Percentiles rank a stretch among this genome's conserved stretches.
Conservation (phyloP, 208 protist species). For the Acanthamoeba triangularis region DNA sequence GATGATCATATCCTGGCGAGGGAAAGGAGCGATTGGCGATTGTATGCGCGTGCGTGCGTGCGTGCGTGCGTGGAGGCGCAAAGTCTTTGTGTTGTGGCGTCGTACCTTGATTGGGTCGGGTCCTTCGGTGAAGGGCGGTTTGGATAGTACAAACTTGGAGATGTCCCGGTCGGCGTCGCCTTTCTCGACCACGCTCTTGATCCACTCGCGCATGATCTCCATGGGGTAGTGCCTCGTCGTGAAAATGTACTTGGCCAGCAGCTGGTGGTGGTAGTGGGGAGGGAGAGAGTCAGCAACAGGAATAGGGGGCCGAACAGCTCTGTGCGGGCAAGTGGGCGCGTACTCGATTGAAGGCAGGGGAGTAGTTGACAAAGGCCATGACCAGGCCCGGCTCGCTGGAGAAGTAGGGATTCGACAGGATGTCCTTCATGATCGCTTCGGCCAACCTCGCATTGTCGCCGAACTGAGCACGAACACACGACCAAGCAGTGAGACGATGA, state of each 20-base stretch:
- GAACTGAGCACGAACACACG: not conserved
- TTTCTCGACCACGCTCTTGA: slow-evolving; percentile 20
- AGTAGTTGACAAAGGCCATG: slow-evolving; percentile 49
- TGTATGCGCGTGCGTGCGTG: no score
- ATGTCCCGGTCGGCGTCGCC: slow-evolving; percentile 67
- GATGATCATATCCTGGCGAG: slow-evolving; percentile 54
- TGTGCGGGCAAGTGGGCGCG: not conserved
- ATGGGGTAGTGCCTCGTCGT: not conserved
- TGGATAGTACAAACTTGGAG: slow-evolving; percentile 63
- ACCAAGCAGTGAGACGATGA: not conserved
- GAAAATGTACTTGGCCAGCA: slow-evolving; percentile 51
- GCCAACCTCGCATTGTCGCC: slow-evolving; percentile 9
- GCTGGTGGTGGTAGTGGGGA: not conserved
- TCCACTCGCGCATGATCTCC: slow-evolving; percentile 3
- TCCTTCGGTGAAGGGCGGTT: slow-evolving; percentile 48
- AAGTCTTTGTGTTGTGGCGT: no score
- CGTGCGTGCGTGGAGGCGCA: no score
- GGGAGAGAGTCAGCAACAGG: not conserved
- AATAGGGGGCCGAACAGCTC: no score
- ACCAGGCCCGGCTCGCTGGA: slow-evolving; percentile 6
- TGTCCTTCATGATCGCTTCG: slow-evolving; percentile 58
- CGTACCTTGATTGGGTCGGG: slow-evolving; percentile 52
- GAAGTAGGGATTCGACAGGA: slow-evolving; percentile 46
- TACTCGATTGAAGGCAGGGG: not conserved
- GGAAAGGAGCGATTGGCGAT: no score